phyloP scores from a whole-genome alignment of 2,329 filamentous ascomycete genomes.

The Penicillium sp. region DNA sequence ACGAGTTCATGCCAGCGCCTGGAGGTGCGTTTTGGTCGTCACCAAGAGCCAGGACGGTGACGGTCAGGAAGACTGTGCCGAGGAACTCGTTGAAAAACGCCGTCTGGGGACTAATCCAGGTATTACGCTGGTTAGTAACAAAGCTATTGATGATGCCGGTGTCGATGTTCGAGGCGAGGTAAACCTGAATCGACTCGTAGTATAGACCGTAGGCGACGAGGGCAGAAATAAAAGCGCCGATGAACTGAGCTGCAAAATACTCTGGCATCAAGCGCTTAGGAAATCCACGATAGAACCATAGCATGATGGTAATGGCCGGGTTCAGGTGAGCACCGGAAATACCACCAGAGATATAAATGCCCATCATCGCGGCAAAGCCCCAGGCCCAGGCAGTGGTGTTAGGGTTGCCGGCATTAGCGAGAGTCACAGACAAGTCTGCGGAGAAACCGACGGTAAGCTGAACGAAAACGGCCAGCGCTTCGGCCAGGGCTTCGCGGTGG shows the following conservation, averaged over 20 bases:
- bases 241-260: slow-evolving; percentile 50
- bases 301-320: slow-evolving; percentile 42
- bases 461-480: slow-evolving; percentile 46
- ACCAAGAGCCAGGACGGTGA: slow-evolving; percentile 44
- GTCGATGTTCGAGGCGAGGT: slow-evolving; percentile 27
- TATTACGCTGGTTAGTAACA: slow-evolving; percentile 42
- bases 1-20: slow-evolving; percentile 49
- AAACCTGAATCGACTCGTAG: slow-evolving; percentile 30
- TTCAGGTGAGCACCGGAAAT: slow-evolving; percentile 47
- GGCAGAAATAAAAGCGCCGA: slow-evolving; percentile 50
- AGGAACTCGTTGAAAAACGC: slow-evolving; percentile 49
- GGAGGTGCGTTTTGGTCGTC: slow-evolving; percentile 47
- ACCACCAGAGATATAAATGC: slow-evolving; percentile 46
- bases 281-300: slow-evolving; percentile 50
- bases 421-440: slow-evolving; percentile 45
- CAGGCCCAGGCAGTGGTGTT: slow-evolving; percentile 46
- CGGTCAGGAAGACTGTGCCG: slow-evolving; percentile 39
- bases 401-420: slow-evolving; percentile 38
- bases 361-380: slow-evolving; percentile 53
- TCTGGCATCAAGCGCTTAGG: slow-evolving; percentile 48
- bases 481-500: slow-evolving; percentile 51
- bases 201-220: slow-evolving; percentile 46
- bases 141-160: slow-evolving; percentile 39
- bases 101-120: slow-evolving; percentile 35
- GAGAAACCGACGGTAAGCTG: slow-evolving; percentile 47